Conservation (phyloP, 805 yeast species). For the Clavispora phyllophila region DNA sequence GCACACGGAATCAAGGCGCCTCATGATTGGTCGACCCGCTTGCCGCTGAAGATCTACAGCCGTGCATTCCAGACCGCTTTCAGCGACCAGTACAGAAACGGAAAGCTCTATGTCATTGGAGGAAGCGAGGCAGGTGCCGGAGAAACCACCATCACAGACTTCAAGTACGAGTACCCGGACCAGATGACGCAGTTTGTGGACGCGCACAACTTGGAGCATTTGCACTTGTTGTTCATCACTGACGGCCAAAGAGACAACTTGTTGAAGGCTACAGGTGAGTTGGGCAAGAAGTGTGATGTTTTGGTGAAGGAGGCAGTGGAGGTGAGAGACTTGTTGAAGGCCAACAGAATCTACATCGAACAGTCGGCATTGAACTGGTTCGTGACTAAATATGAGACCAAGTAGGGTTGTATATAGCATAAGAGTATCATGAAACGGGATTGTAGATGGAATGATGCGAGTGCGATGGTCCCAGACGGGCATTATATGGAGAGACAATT, state of each 20-base stretch:
- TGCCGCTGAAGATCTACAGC: conserved; percentile 70
- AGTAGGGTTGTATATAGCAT: neutral
- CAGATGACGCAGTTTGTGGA: conserved; percentile 48
- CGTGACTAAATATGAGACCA: conserved; percentile 27
- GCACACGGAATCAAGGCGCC: conserved; percentile 91
- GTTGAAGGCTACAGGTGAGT: conserved; percentile 49
- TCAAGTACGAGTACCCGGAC: conserved; percentile 34
- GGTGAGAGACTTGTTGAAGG: conserved; percentile 78
- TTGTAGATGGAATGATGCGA: neutral
- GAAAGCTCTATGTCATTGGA: conserved; percentile 71
- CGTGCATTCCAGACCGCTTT: conserved; percentile 78
- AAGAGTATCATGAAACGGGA: neutral
- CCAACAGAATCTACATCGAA: conserved; percentile 72
- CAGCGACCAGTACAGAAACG: conserved; percentile 72
- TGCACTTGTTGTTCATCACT: conserved; percentile 65
- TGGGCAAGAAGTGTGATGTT: conserved; percentile 54
- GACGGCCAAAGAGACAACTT: conserved; percentile 57
- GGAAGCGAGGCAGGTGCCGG: conserved; percentile 24
- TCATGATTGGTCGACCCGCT: conserved; percentile 74
- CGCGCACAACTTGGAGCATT: conserved; percentile 44
- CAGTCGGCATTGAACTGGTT: conserved; percentile 63
- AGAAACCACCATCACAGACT: conserved; percentile 27
- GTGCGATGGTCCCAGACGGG: no score
- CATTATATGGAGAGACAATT: no score
- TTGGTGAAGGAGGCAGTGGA: conserved; percentile 72